A percentile compares a stretch with the other conserved stretches of the same genome.
These are phyloP conservation scores for Biscutella laevigata DNA, from an alignment of 441 rosid species.

Conservation along the genomic window DNA sequence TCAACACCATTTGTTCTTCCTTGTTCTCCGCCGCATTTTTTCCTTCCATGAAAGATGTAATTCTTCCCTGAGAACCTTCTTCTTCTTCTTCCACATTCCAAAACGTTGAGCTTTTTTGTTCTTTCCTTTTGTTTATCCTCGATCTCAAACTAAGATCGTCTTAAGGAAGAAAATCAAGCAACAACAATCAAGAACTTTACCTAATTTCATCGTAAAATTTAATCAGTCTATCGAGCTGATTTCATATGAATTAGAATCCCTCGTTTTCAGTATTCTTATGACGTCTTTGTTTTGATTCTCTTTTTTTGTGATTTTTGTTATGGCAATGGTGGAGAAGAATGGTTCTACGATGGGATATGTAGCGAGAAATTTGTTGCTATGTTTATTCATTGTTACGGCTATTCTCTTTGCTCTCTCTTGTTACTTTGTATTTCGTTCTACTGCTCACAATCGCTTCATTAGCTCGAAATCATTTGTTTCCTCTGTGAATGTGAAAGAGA, in stretches of 20 bases:
- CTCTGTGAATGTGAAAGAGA: slow-evolving; percentile 19
- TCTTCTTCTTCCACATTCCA: no score
- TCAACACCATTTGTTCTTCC: slow-evolving; percentile 20
- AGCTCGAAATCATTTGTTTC: slow-evolving; percentile 27
- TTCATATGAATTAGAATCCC: no score
- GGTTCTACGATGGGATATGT: slow-evolving; percentile 31
- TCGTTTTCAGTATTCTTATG: no score
- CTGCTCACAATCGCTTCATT: slow-evolving; percentile 35
- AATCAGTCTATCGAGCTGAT: no score
- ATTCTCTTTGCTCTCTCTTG: slow-evolving; percentile 62
- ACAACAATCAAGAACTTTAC: no score
- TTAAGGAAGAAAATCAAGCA: no score
- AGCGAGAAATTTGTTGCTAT: slow-evolving; percentile 42
- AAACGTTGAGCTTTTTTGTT: no score
- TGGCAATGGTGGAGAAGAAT: slow-evolving; percentile 55
- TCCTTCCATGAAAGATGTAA: slow-evolving; percentile 11
- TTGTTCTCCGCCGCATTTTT: slow-evolving; percentile 23
- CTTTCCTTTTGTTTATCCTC: no score
- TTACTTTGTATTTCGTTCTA: slow-evolving; percentile 58
- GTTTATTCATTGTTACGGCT: slow-evolving; percentile 37
- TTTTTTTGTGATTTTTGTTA: background rate
- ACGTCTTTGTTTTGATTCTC: slow-evolving; percentile 14
- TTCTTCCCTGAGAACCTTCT: background rate
- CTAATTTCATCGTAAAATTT: no score
- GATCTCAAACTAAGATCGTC: no score